Base-by-base conservation (phyloP, 176 grass and related monocot genomes). In the Echinochloa phyllopogon region DNA sequence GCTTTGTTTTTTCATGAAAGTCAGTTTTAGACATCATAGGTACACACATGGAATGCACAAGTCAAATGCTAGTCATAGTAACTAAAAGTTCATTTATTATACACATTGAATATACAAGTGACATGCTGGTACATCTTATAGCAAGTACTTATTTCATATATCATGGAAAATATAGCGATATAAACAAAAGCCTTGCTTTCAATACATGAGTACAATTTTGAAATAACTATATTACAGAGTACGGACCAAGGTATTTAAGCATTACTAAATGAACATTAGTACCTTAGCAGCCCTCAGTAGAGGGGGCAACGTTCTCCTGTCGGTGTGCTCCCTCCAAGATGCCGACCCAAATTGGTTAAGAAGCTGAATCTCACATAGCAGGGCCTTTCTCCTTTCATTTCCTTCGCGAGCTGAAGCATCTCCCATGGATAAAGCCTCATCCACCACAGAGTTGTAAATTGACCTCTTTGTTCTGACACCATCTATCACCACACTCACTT, bases 211-310 rank as follows among this genome's bases (percentile, higher is more conserved):
- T 9, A 37, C 25, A 85, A 33, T 36, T 83, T 59, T 38, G 12
- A 80, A 36, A 68, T 69, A 47, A 51, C 2, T 61, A 37, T 52
- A 48, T 20, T 72, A 74, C 27, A 63, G 39, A 64, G 4, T 72
- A 50, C 27, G 57, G 41, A 57, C 8, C 1, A 73, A 79, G 43
- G 37, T 40, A 79, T 65, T 79, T 9, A 58, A 83, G 53, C 10
- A 45, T 62, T 12, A 41, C 21, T 66, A 36, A 27, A 71, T 50
- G 25, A 57, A 23, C 17, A 44, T 3, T 2, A 0, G 12, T 78
- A 92, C 91, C 91, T 92, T 89, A 27, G 84, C 81, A 77, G 87
- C 91, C 58, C 57, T 83, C n/a, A 89, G 81, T 58, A 93, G 76
- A 77, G 91, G 91, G 1, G 87, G 41, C 77, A 93, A 60, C 42